A percentile compares a stretch with the other conserved stretches of the same genome.
These are phyloP conservation scores for Atkinsonella texensis DNA, from an alignment of 2,329 filamentous ascomycete species.

Conservation along the genomic window DNA sequence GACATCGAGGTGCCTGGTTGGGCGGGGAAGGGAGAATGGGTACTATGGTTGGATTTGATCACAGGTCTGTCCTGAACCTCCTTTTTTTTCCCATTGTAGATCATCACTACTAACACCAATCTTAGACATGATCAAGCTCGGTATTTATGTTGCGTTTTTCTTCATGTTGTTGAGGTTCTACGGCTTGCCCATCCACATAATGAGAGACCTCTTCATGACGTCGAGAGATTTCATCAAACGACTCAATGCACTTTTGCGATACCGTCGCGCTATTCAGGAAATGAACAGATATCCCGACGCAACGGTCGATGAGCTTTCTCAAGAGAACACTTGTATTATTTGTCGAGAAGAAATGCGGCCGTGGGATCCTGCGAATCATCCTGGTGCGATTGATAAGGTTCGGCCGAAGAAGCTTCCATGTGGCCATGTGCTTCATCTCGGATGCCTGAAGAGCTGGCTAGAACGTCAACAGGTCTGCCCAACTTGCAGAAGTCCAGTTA, in stretches of 20 bases:
- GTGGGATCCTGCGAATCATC: slow-evolving; percentile 49
- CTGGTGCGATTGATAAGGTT: slow-evolving; percentile 66
- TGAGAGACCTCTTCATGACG: slow-evolving; percentile 90
- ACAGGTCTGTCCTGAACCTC: slow-evolving; percentile 44
- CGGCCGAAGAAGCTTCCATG: slow-evolving; percentile 94
- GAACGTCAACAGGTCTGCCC: slow-evolving; percentile 96
- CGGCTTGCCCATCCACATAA: slow-evolving; percentile 90
- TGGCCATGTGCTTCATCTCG: slow-evolving; percentile 87
- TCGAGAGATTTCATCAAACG: slow-evolving; percentile 83
- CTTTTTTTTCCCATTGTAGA: not conserved
- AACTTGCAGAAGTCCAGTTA: slow-evolving; percentile 76
- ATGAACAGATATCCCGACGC: slow-evolving; percentile 95
- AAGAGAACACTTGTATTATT: slow-evolving; percentile 93
- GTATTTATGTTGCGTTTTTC: slow-evolving; percentile 87
- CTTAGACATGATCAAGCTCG: slow-evolving; percentile 76
- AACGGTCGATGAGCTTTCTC: slow-evolving; percentile 68
- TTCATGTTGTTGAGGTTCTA: slow-evolving; percentile 88
- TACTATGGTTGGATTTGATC: slow-evolving; percentile 75
- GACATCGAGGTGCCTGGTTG: slow-evolving; percentile 92
- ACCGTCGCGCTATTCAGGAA: slow-evolving; percentile 80
- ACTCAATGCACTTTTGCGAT: slow-evolving; percentile 77
- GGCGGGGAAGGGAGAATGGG: slow-evolving; percentile 90
- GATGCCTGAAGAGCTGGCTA: slow-evolving; percentile 92
- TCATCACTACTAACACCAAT: slow-evolving; percentile 2
- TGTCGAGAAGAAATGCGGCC: slow-evolving; percentile 91